Conservation (phyloP, 306 rosid species). For the Cucumis cinereus region DNA sequence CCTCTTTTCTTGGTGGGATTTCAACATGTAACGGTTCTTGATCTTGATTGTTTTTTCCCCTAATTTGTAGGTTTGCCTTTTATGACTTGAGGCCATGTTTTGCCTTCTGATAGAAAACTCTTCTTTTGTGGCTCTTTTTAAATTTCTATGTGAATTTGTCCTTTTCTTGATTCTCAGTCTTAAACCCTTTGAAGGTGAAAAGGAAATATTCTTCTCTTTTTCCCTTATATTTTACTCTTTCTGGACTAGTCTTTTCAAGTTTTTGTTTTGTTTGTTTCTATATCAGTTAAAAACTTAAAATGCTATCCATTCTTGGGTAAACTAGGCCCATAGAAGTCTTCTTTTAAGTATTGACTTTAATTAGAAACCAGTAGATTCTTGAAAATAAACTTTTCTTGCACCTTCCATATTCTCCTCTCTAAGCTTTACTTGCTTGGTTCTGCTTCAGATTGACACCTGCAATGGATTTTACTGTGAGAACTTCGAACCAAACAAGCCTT, state of each 20-base stretch:
- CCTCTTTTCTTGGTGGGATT: constrained; percentile 32
- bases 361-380: background rate
- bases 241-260: background rate
- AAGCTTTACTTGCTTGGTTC: background rate
- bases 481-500: constrained; percentile 50
- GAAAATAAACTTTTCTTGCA: background rate
- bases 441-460: constrained; percentile 73
- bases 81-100: background rate
- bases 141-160: background rate
- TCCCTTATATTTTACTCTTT: constrained; percentile 2
- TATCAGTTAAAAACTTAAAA: background rate
- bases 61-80: constrained; percentile 8
- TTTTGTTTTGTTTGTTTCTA: constrained; percentile 1
- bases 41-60: constrained; percentile 5
- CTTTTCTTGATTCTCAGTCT: background rate
- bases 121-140: background rate
- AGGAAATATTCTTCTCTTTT: background rate
- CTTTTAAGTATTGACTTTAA: background rate
- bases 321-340: background rate
- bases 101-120: background rate
- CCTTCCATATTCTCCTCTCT: background rate
- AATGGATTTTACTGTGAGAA: constrained; percentile 86
- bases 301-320: background rate
- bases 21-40: constrained; percentile 5
- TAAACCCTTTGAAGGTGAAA: background rate